Percentiles rank a stretch among this genome's conserved stretches.
Evolutionary conservation across 1,284 basidiomycete species (phyloP).

Genomic region (Marasmius fiardii): DNA sequence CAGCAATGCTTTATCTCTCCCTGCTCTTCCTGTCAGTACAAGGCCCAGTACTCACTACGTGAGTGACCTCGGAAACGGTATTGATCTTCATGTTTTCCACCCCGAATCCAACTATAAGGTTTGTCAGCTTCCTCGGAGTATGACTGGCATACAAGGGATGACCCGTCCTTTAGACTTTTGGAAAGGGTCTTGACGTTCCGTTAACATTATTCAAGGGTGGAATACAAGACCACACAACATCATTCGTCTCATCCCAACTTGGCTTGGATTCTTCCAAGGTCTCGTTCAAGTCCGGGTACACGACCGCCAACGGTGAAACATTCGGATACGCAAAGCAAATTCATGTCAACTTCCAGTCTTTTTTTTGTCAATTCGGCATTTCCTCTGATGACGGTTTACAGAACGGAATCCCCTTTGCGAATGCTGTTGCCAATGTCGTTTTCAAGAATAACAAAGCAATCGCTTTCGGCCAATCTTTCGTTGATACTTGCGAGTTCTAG

Average conservation of each 20-base stretch:
- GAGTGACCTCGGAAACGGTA: not conserved
- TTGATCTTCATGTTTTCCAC: not conserved
- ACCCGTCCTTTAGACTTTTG: not conserved
- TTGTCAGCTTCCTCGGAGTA: not conserved
- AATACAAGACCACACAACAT: not conserved
- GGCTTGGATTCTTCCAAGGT: not conserved
- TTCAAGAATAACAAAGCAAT: not conserved
- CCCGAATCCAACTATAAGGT: not conserved
- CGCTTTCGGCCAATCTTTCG: not conserved
- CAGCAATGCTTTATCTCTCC: too few species aligned
- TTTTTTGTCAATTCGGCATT: not conserved
- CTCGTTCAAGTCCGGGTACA: not conserved
- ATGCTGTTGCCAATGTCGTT: not conserved
- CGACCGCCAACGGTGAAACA: not conserved
- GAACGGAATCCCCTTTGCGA: not conserved
- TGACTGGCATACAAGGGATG: not conserved
- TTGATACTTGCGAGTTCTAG: not conserved
- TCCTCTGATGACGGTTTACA: not conserved
- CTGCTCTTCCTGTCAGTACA: too few species aligned
- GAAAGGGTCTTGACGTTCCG: not conserved
- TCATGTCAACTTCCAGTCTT: not conserved
- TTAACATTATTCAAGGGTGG: not conserved
- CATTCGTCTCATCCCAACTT: not conserved
- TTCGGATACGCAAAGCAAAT: not conserved
- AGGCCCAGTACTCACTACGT: not conserved